Conservation (phyloP, 306 rosid species). For the Biancaea sappan region DNA sequence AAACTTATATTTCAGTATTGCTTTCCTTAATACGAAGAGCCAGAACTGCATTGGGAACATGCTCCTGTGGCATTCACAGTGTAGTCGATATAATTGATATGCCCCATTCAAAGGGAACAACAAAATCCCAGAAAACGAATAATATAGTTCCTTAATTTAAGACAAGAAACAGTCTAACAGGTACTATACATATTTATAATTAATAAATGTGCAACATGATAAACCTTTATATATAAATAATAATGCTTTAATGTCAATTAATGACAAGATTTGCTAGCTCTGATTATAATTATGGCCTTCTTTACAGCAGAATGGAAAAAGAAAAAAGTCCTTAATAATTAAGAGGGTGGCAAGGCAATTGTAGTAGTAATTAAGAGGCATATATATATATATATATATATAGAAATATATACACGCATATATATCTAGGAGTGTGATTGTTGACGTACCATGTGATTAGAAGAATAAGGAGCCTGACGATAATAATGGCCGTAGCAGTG, state of each 20-base stretch:
- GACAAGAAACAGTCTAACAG: constrained; percentile 27
- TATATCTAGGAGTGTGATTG: constrained; percentile 41
- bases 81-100: constrained; percentile 15
- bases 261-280: constrained; percentile 6
- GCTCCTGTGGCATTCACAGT: constrained; percentile 24
- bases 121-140: constrained; percentile 8
- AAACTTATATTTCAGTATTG: not conserved
- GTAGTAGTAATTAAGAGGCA: too few species aligned
- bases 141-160: constrained; percentile 11
- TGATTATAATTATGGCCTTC: constrained; percentile 13
- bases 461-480: constrained; percentile 27
- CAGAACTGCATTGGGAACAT: constrained; percentile 27
- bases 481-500: constrained; percentile 29
- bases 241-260: not conserved
- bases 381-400: too few species aligned
- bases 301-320: constrained; percentile 29
- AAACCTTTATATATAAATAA: constrained; percentile 12
- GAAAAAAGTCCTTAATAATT: not conserved
- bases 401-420: too few species aligned
- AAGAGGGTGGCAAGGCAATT: too few species aligned
- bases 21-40: constrained; percentile 26
- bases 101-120: constrained; percentile 47
- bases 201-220: not conserved
- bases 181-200: not conserved
- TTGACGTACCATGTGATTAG: constrained; percentile 66